Evolutionary conservation across 2,329 filamentous ascomycete genomes (phyloP).

Genomic region (Talaromyces rugulosus): DNA sequence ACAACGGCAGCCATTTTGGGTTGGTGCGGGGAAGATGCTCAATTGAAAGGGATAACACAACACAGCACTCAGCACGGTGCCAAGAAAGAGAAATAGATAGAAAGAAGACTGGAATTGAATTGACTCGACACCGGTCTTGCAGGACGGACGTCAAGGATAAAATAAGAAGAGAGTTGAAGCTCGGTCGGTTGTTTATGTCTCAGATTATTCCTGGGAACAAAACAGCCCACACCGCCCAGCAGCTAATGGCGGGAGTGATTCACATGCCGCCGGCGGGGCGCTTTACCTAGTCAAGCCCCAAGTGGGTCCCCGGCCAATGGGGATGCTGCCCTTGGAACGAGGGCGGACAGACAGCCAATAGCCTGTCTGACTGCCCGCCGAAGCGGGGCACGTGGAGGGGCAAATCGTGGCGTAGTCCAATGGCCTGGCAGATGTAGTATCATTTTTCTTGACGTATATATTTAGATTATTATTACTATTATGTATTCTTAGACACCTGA

Average conservation of each 20-base stretch:
- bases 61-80: not conserved
- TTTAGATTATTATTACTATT: not conserved
- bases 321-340: not conserved
- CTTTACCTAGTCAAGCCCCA: not conserved
- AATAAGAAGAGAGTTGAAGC: not conserved
- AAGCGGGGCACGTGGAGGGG: not conserved
- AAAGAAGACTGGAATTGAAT: not conserved
- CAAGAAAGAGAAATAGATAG: slow-evolving; percentile 1
- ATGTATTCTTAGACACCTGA: not conserved
- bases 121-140: not conserved
- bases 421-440: not conserved
- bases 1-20: slow-evolving; percentile 37
- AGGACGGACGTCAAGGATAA: not conserved
- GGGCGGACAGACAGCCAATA: not conserved
- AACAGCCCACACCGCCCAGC: slow-evolving; percentile 3
- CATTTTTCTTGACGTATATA: not conserved
- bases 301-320: not conserved
- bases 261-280: not conserved
- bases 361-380: not conserved
- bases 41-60: not conserved
- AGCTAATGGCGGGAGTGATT: not conserved
- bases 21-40: not conserved
- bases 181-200: not conserved
- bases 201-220: not conserved
- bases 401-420: not conserved